Base-by-base conservation (phyloP, 371 early-diverging fungal species). In the Dinochytrium kinnereticum region DNA sequence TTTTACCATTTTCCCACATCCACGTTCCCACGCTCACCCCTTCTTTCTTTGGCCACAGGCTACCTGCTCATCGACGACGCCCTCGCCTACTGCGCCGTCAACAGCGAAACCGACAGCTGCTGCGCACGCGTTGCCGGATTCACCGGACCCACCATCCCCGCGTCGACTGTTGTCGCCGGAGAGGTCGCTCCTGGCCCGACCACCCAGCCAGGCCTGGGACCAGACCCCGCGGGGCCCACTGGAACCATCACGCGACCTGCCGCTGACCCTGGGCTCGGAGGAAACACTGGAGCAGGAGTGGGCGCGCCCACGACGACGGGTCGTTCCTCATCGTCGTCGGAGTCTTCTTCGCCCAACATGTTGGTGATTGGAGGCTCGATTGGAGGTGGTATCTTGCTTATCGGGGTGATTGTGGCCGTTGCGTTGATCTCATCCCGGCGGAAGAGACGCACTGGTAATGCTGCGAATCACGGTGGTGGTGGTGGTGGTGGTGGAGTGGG, bases 81-180 rank as follows among this genome's bases (percentile, higher is more conserved):
- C 7, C 28, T 61, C 61, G 34, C 61, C 36, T 61, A 61, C 61
- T 61, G 61, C 61, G 61, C 28, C 7, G 7, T 36, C 61, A 34
- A 17, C 61, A 61, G 61, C 36, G 34, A 21, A 13, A 61, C 34
- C 61, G 61, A 61, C 26, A 26, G 36, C 61, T 61, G 61, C 61
- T 61, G 61, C 34, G 30, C 34, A 13, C 30, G 36, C 34, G 61
- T 61, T 36, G n/a, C 7, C 10, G 61, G 61, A 61, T 61, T 61
- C 61, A 61, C 30, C 24, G 61, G 61, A 33, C 61, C 30, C 34
- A 61, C 61, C 61, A 61, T 61, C 36, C 36, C 61, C 34, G 36
- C 61, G 3, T 33, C 61, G 13, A 61, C 61, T 36, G 61, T 37
- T 37, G 61, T 61, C 24, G 61, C 61, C 36, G 13, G 34, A 3